Conservation (phyloP, 1,284 basidiomycete species). For the Somion occarium region DNA sequence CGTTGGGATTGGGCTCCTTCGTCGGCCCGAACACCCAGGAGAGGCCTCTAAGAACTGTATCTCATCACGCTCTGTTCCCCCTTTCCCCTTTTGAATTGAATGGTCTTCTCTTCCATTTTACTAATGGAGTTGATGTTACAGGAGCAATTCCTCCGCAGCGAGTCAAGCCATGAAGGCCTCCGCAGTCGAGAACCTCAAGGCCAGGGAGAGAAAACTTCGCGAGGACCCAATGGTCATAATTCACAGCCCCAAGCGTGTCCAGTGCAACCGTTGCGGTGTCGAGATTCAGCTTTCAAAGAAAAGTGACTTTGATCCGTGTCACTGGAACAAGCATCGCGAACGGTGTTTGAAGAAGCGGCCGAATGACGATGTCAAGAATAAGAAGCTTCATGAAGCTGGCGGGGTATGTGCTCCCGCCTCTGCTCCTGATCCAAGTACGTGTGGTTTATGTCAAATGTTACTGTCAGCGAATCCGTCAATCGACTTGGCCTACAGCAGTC, state of each 20-base stretch:
- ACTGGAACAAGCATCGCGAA: slow-evolving; percentile 61
- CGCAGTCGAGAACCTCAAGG: slow-evolving; percentile 25
- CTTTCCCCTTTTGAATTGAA: too few relatives aligned
- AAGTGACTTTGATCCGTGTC: slow-evolving; percentile 58
- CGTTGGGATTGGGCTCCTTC: too few relatives aligned
- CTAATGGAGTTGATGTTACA: too few relatives aligned
- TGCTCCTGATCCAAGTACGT: too few relatives aligned
- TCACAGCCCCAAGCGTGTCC: slow-evolving; percentile 45
- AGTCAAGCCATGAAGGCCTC: background rate
- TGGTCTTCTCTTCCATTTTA: too few relatives aligned
- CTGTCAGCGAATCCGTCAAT: background rate
- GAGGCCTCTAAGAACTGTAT: too few relatives aligned
- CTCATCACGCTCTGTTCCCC: too few relatives aligned
- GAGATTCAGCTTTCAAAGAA: slow-evolving; percentile 65
- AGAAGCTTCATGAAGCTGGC: background rate
- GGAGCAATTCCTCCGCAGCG: background rate
- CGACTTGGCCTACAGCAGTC: background rate
- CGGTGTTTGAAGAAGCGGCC: slow-evolving; percentile 40
- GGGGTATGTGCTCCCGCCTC: background rate
- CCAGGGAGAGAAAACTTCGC: slow-evolving; percentile 43
- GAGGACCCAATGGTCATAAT: slow-evolving; percentile 50
- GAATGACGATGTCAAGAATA: background rate
- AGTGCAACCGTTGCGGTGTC: slow-evolving; percentile 50
- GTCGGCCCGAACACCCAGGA: too few relatives aligned
- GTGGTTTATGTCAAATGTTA: too few relatives aligned